phyloP scores from a whole-genome alignment of 2,329 filamentous ascomycete species.

The Emericellopsis cladophorae region DNA sequence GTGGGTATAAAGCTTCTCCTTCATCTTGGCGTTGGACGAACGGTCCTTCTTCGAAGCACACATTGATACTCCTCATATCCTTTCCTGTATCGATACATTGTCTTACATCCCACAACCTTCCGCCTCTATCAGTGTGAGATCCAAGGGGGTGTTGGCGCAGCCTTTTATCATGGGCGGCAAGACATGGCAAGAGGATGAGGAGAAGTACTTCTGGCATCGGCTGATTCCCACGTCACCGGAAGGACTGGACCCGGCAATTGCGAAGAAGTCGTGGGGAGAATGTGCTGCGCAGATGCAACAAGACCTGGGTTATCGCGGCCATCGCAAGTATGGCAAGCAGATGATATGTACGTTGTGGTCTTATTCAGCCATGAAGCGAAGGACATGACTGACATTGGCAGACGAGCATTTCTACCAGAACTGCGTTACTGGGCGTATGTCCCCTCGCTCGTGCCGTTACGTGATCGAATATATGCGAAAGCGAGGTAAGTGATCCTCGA shows the following conservation, averaged over 20 bases:
- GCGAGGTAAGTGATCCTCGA: slow-evolving; percentile 7
- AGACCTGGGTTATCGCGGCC: slow-evolving; percentile 18
- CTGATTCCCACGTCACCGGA: slow-evolving; percentile 23
- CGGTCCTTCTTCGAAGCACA: background rate
- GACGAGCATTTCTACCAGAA: slow-evolving; percentile 34
- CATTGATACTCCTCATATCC: background rate
- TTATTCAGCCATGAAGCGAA: too few species aligned
- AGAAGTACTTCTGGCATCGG: slow-evolving; percentile 33
- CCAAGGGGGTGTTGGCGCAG: background rate
- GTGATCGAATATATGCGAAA: slow-evolving; percentile 18
- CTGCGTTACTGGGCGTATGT: slow-evolving; percentile 19
- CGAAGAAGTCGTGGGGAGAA: slow-evolving; percentile 19
- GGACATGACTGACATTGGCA: slow-evolving; percentile 7
- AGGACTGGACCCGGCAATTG: slow-evolving; percentile 9
- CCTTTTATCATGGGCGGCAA: slow-evolving; percentile 32
- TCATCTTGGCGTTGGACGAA: background rate
- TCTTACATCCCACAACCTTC: background rate
- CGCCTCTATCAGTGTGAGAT: background rate
- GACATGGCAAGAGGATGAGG: slow-evolving; percentile 34
- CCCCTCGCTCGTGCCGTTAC: slow-evolving; percentile 21
- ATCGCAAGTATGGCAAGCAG: slow-evolving; percentile 23
- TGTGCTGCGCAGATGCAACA: slow-evolving; percentile 24
- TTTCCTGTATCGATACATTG: background rate
- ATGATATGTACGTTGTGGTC: slow-evolving; percentile 23
- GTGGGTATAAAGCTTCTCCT: background rate